These are phyloP conservation scores for Poronia punctata DNA, from an alignment of 495 filamentous ascomycete species.

Conservation along the genomic window DNA sequence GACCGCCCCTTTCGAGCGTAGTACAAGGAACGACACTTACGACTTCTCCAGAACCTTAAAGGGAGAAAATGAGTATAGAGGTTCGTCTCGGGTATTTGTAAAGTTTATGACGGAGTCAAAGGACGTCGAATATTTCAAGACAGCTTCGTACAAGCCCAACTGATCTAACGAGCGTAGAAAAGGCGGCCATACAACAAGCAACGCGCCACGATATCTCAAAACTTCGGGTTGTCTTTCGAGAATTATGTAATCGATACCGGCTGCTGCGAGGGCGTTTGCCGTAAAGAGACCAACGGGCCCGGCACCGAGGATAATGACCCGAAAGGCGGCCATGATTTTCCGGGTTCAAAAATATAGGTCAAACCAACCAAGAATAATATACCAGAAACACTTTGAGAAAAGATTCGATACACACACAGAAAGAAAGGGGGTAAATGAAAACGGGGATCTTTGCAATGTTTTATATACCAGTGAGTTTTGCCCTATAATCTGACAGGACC, in stretches of 20 bases:
- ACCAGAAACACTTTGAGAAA: too few relatives aligned
- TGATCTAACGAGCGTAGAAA: slow-evolving; percentile 27
- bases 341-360: too few relatives aligned
- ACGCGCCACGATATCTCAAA: slow-evolving; percentile 32
- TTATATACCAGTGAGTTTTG: too few relatives aligned
- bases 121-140: slow-evolving; percentile 6
- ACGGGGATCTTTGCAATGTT: too few relatives aligned
- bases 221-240: slow-evolving; percentile 36
- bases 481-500: too few relatives aligned
- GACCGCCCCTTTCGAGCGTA: too few relatives aligned
- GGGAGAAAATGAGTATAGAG: background rate
- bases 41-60: slow-evolving; percentile 9
- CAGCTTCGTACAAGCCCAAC: slow-evolving; percentile 28
- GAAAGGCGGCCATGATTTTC: slow-evolving; percentile 23
- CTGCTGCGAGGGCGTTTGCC: slow-evolving; percentile 34
- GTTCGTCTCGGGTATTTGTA: slow-evolving; percentile 9
- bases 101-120: slow-evolving; percentile 2
- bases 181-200: slow-evolving; percentile 24
- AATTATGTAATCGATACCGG: slow-evolving; percentile 41
- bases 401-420: too few relatives aligned
- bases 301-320: slow-evolving; percentile 45
- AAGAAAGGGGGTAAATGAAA: too few relatives aligned
- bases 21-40: too few relatives aligned
- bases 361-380: too few relatives aligned
- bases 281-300: slow-evolving; percentile 42